phyloP scores from a whole-genome alignment of 2,329 filamentous ascomycete species.

The Rachicladosporium sp. region DNA sequence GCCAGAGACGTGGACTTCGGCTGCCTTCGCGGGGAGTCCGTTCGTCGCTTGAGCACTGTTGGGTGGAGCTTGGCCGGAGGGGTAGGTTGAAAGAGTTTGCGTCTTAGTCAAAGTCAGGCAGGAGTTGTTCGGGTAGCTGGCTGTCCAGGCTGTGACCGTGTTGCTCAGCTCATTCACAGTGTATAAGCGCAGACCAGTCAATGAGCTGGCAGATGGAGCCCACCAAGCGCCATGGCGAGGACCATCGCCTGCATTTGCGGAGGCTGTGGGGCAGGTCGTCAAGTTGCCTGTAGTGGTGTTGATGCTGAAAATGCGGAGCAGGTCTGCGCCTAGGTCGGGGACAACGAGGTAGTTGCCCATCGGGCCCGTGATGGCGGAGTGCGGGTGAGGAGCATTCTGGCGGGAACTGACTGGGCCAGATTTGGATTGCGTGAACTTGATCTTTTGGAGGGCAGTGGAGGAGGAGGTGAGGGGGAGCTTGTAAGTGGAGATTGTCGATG shows the following conservation, averaged over 20 bases:
- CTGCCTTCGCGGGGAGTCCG: constrained; percentile 15
- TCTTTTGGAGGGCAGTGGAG: constrained; percentile 16
- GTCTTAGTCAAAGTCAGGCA: constrained; percentile 22
- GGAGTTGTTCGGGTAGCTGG: constrained; percentile 19
- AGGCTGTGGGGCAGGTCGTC: constrained; percentile 8
- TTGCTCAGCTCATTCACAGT: constrained; percentile 24
- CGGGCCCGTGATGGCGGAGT: constrained; percentile 31
- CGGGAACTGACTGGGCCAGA: constrained; percentile 25
- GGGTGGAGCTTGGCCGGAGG: constrained; percentile 18
- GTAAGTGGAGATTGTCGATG: constrained; percentile 24
- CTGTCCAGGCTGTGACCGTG: constrained; percentile 21
- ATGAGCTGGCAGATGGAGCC: constrained; percentile 17
- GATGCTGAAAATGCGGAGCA: constrained; percentile 18
- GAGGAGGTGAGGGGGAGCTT: constrained; percentile 22
- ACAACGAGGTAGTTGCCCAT: constrained; percentile 19
- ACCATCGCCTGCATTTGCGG: constrained; percentile 14
- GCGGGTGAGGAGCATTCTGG: constrained; percentile 46
- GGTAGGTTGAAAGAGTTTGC: constrained; percentile 23
- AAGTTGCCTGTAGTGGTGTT: constrained; percentile 9
- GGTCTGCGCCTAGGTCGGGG: constrained; percentile 20
- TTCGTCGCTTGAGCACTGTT: background rate
- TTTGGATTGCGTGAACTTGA: constrained; percentile 12
- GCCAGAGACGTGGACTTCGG: constrained; percentile 22
- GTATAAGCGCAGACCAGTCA: constrained; percentile 15
- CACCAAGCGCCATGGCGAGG: constrained; percentile 33